Evolutionary conservation across 495 filamentous ascomycete species (phyloP).

Genomic region (Parathielavia hyrcaniae): DNA sequence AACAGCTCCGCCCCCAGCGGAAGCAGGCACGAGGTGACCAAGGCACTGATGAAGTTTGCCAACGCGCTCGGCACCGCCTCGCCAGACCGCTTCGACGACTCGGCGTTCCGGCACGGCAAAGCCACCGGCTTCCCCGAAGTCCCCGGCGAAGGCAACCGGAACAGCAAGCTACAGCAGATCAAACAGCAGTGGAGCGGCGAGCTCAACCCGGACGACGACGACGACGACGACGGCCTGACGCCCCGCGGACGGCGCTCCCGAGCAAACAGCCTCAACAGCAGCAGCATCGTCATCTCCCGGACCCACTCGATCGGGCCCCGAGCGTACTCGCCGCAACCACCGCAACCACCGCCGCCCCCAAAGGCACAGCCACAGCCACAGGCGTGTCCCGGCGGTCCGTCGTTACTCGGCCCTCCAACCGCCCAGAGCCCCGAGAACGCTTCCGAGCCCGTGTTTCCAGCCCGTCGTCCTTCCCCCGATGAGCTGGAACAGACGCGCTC

Average conservation of each 20-base stretch:
- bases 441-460: neutral
- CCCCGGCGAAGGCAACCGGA: slow-evolving; percentile 45
- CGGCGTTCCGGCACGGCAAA: slow-evolving; percentile 40
- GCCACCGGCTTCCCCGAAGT: slow-evolving; percentile 46
- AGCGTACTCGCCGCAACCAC: neutral
- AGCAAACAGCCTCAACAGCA: slow-evolving; percentile 13
- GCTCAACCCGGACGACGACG: neutral
- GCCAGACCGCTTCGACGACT: slow-evolving; percentile 39
- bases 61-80: slow-evolving; percentile 39
- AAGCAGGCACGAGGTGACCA: slow-evolving; percentile 40
- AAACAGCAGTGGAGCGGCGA: slow-evolving; percentile 37
- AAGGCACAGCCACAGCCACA: neutral
- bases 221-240: neutral
- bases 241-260: slow-evolving; percentile 11
- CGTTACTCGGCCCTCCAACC: slow-evolving; percentile 1
- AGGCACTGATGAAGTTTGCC: slow-evolving; percentile 30
- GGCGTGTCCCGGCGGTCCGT: too few relatives aligned
- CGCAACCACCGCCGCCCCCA: too few relatives aligned
- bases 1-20: slow-evolving; percentile 25
- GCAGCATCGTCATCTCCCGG: slow-evolving; percentile 1
- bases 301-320: neutral
- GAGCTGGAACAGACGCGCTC: slow-evolving; percentile 1
- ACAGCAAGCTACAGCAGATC: slow-evolving; percentile 35
- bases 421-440: slow-evolving; percentile 3
- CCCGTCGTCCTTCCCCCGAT: neutral